Evolutionary conservation across 768 basidiomycete genomes (phyloP).

Genomic region (Artomyces pyxidatus): DNA sequence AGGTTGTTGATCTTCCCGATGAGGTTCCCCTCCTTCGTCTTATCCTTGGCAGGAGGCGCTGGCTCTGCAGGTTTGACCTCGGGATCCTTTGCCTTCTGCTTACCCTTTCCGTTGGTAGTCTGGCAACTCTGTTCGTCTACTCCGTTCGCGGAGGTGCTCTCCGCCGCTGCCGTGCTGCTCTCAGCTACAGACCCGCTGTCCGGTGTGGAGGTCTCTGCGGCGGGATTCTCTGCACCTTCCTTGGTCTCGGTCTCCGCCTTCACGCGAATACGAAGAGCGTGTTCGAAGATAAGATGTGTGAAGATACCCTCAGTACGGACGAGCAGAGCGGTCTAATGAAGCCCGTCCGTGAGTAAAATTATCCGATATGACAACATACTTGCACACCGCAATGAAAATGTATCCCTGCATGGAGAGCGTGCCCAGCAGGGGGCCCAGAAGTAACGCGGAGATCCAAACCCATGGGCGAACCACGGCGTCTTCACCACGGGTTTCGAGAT

Average conservation of each 20-base stretch:
- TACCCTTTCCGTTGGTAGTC: slow-evolving; percentile 8
- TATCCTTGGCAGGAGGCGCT: not conserved
- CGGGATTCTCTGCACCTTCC: too few species aligned
- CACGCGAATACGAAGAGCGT: slow-evolving; percentile 45
- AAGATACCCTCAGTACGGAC: slow-evolving; percentile 38
- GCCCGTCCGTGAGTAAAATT: too few species aligned
- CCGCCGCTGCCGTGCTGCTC: too few species aligned
- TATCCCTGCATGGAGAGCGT: slow-evolving; percentile 47
- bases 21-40: slow-evolving; percentile 32
- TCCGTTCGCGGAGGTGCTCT: too few species aligned
- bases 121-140: too few species aligned
- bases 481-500: slow-evolving; percentile 49
- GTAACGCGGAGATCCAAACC: slow-evolving; percentile 55
- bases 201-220: too few species aligned
- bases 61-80: not conserved
- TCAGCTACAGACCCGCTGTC: too few species aligned
- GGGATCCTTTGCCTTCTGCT: not conserved
- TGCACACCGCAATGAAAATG: slow-evolving; percentile 27
- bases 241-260: too few species aligned
- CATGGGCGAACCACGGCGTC: slow-evolving; percentile 52
- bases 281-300: slow-evolving; percentile 49
- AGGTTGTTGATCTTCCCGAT: slow-evolving; percentile 75
- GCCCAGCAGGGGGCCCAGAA: slow-evolving; percentile 37
- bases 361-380: not conserved
- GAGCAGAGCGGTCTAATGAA: slow-evolving; percentile 25